These are phyloP conservation scores for Nakazawaea sp. DNA, from an alignment of 805 yeast genomes.

Conservation along the genomic window DNA sequence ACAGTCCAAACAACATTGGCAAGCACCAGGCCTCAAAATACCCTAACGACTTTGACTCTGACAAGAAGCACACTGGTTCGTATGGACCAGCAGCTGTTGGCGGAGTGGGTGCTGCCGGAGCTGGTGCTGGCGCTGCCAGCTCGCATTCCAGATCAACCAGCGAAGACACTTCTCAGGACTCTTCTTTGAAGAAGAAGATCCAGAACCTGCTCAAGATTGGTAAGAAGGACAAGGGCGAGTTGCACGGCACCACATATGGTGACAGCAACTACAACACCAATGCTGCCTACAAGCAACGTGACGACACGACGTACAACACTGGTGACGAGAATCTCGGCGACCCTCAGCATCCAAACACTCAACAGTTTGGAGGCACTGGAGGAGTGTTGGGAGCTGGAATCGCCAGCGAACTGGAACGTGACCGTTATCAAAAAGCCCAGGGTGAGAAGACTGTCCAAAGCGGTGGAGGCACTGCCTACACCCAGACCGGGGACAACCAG, in stretches of 20 bases:
- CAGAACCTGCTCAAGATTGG: conserved; percentile 2
- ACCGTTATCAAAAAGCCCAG: conserved; percentile 4
- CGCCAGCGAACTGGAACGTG: conserved; percentile 5
- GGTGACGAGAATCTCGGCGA: conserved; percentile 11
- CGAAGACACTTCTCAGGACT: conserved; percentile 1
- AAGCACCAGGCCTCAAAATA: conserved; percentile 7
- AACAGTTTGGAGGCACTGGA: conserved; percentile 3
- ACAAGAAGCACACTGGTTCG: conserved; percentile 6
- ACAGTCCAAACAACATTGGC: conserved; percentile 4
- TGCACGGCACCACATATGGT: conserved; percentile 9
- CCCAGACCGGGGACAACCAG: neutral
- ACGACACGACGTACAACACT: conserved; percentile 4
- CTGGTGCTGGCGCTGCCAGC: conserved; percentile 5
- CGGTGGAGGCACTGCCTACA: neutral
- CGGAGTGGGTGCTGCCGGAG: conserved; percentile 9
- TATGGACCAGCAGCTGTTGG: conserved; percentile 11
- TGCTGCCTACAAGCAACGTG: conserved; percentile 1
- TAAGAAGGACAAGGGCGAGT: conserved; percentile 4
- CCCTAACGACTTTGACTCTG: conserved; percentile 1
- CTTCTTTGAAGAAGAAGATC: conserved; percentile 13
- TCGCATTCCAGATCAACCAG: neutral
- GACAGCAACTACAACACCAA: conserved; percentile 6
- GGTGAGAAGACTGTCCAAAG: conserved; percentile 1
- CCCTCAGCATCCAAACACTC: conserved; percentile 9
- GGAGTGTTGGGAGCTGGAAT: conserved; percentile 4